Evolutionary conservation across 2,329 filamentous ascomycete genomes (phyloP).

Genomic region (Zasmidium angulare): DNA sequence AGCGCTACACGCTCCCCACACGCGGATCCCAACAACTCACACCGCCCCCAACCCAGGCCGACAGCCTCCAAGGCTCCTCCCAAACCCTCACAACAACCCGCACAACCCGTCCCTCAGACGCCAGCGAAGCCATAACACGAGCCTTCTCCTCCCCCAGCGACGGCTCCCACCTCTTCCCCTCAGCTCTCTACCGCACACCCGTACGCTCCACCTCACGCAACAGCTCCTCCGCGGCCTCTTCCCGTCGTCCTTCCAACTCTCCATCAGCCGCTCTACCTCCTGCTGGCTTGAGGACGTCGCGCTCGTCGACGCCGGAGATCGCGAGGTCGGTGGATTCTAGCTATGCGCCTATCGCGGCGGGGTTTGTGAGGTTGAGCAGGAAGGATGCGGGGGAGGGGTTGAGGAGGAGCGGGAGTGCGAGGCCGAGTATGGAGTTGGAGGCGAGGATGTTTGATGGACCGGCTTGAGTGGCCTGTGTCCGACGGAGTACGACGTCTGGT

Average conservation of each 20-base stretch:
- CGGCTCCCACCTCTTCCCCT: neutral
- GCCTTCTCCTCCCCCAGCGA: neutral
- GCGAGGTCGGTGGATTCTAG: neutral
- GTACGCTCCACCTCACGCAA: neutral
- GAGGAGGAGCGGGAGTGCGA: neutral
- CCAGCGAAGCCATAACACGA: neutral
- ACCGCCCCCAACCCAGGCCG: neutral
- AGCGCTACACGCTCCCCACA: neutral
- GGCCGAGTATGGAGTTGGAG: constrained; percentile 1
- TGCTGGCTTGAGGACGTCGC: neutral
- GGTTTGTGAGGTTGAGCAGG: neutral
- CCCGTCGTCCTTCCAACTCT: neutral
- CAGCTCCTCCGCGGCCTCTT: neutral
- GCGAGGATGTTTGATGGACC: constrained; percentile 4
- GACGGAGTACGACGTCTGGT: too few relatives aligned
- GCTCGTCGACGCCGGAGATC: neutral
- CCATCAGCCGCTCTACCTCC: neutral
- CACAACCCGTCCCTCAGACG: neutral
- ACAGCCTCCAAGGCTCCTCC: neutral
- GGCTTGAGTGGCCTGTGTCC: too few relatives aligned
- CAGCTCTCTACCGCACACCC: neutral
- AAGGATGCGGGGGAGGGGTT: neutral
- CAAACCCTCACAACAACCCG: neutral
- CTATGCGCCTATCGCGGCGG: constrained; percentile 3
- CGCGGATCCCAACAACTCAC: neutral